Evolutionary conservation across 768 basidiomycete species (phyloP), one percentile per base, ranked within the genome.

Genomic region (Omphalotus guepiniiformis): DNA sequence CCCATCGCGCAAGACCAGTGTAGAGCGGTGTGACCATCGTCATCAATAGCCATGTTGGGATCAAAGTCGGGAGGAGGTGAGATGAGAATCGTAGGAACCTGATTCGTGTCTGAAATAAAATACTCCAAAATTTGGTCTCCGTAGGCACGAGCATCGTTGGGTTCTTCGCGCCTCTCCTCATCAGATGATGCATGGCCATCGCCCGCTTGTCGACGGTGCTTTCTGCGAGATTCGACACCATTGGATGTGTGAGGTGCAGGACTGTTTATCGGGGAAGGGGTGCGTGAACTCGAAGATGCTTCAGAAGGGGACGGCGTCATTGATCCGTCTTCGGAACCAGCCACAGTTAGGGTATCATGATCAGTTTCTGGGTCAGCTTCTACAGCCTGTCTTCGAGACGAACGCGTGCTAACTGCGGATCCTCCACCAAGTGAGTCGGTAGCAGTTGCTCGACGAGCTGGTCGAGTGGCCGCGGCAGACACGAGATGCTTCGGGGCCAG

Each of bases 1-100:
- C 96, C 96, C 95, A 99, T 97, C 9, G 96, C 96, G 58, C 92
- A 94, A 3, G 94, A 95, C 96, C 96, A 99, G 57, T 99, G 96
- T 12, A 99, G 70, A 18, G 96, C 83, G 0, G 94, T 96, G 63
- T 99, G 96, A 0, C 92, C 93, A 60, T 99, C 96, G 53, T 98
- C 96, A 68, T 99, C 96, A 52, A 99, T 98, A 27, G 86, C 83
- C 73, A 93, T 88, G 58, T 98, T 93, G 11, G 96, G 83, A 63
- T 98, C 93, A 62, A 96, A 94, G 66, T 96, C 89, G 32, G 78
- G 60, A 4, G 95, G 93, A 13, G 93, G 96, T 32, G 77, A 78
- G 51, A 95, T 83, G 55, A 99, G 83, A 48, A 96, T 72, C 19
- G 80, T 75, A 7, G 96, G 96, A 25, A 94, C 83, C 60, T 92